Evolutionary conservation across 2,329 filamentous ascomycete species (phyloP), one percentile per base, ranked within the genome.

Genomic region (Thelonectria rubi): DNA sequence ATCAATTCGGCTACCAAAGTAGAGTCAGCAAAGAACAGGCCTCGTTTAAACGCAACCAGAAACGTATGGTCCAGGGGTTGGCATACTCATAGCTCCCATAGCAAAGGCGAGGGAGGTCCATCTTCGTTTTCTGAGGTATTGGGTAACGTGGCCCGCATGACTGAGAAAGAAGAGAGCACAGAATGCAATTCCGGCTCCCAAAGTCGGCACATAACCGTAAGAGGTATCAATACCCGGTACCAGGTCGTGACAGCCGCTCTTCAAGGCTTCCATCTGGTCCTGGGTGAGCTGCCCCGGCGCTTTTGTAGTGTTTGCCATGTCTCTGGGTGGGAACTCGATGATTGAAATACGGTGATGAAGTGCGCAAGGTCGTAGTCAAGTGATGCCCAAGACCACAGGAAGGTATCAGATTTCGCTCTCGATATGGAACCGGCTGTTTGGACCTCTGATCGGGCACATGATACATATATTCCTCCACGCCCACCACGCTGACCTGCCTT

Each of bases 131-230:
- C 46, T 48, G 24, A 18, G 10, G 24, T n/a, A 48, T n/a, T 48
- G 46, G 9, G 17, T 2, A 30, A 48, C 5, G 26, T 48, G 46
- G 15, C 46, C 46, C 9, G 18, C 7, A 48, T 30, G 24, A 32
- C 46, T 48, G 21, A 48, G 46, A n/a, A 12, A 12, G 15, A 48
- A 48, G 21, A 48, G 46, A 32, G 15, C 46, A 32, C 46, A 48
- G 46, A 48, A 48, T 48, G 46, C 46, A 48, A 48, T 48, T 5
- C 46, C 46, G 15, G 32, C 46, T 15, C 46, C 46, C 15, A 48
- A 48, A 26, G 46, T 48, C n/a, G 46, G 46, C 6, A 48, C 46
- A 30, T 48, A 48, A 48, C 46, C 46, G 15, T 48, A 48, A 17
- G 46, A 48, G n/a, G 46, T 32, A 32, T 32, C 24, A 4, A 48